Percentiles rank a stretch among this genome's conserved stretches.
Evolutionary conservation across 306 rosid genomes (phyloP).

Genomic region (Argentina anserina): DNA sequence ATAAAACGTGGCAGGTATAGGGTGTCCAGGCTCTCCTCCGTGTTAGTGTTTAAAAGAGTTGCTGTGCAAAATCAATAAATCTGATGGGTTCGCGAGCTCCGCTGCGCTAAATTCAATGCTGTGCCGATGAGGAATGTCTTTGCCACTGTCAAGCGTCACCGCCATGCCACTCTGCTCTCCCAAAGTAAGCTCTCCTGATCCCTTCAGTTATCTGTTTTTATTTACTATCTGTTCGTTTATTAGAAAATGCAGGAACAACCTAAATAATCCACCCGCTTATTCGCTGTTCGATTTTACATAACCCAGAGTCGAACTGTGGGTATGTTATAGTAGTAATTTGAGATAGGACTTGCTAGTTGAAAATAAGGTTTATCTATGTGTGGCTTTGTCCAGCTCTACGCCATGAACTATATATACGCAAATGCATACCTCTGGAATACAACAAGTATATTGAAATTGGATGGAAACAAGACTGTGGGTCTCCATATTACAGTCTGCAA

Average conservation of each 20-base stretch:
- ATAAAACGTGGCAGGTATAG: too few relatives aligned
- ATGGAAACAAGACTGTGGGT: slow-evolving; percentile 32
- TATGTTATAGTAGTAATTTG: slow-evolving; percentile 4
- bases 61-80: slow-evolving; percentile 19
- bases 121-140: slow-evolving; percentile 82
- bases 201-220: background rate
- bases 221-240: slow-evolving; percentile 1
- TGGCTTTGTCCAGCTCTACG: slow-evolving; percentile 41
- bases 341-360: too few relatives aligned
- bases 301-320: too few relatives aligned
- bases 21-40: too few relatives aligned
- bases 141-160: slow-evolving; percentile 49
- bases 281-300: background rate
- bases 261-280: background rate
- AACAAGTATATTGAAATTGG: slow-evolving; percentile 30
- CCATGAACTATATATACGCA: slow-evolving; percentile 28
- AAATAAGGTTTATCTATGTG: too few relatives aligned
- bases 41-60: too few relatives aligned
- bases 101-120: slow-evolving; percentile 5
- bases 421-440: slow-evolving; percentile 44
- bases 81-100: slow-evolving; percentile 24
- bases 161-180: slow-evolving; percentile 33
- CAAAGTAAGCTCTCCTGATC: slow-evolving; percentile 28
- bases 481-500: slow-evolving; percentile 41
- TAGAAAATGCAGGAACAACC: background rate